phyloP scores from a whole-genome alignment of 75 land plant genomes.

The Cryptomeria japonica region DNA sequence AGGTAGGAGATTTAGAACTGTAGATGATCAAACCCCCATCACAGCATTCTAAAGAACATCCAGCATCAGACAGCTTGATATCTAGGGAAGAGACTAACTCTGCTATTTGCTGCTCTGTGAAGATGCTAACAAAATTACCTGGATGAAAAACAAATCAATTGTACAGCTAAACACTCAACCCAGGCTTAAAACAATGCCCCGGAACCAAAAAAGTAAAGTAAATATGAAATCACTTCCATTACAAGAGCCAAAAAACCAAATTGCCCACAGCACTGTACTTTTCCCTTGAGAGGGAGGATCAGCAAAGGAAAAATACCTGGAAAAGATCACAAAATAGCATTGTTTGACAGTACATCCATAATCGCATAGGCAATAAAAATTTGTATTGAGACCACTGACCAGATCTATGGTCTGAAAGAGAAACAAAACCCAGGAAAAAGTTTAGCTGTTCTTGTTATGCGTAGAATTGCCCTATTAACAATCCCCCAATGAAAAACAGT shows the following conservation, averaged over 20 bases:
- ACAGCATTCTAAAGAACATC: neutral
- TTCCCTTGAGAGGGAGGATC: neutral
- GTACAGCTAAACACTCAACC: too few relatives aligned
- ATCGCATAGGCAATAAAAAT: neutral
- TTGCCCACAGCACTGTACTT: too few relatives aligned
- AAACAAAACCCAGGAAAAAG: neutral
- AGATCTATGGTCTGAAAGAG: neutral
- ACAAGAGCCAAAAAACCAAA: too few relatives aligned
- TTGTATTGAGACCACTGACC: neutral
- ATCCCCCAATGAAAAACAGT: neutral
- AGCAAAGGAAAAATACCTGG: neutral
- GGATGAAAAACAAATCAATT: too few relatives aligned
- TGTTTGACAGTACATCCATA: too few relatives aligned
- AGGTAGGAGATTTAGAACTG: neutral
- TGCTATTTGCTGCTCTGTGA: neutral
- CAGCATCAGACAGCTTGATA: neutral
- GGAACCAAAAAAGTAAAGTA: too few relatives aligned
- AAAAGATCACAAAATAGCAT: neutral
- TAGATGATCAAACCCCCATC: too few relatives aligned
- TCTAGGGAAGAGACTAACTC: neutral
- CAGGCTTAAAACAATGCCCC: too few relatives aligned
- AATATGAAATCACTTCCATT: too few relatives aligned
- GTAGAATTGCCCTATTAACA: neutral
- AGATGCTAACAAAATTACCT: neutral
- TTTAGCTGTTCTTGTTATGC: neutral